Evolutionary conservation across 768 basidiomycete species (phyloP).

Genomic region (Suillus decipiens): DNA sequence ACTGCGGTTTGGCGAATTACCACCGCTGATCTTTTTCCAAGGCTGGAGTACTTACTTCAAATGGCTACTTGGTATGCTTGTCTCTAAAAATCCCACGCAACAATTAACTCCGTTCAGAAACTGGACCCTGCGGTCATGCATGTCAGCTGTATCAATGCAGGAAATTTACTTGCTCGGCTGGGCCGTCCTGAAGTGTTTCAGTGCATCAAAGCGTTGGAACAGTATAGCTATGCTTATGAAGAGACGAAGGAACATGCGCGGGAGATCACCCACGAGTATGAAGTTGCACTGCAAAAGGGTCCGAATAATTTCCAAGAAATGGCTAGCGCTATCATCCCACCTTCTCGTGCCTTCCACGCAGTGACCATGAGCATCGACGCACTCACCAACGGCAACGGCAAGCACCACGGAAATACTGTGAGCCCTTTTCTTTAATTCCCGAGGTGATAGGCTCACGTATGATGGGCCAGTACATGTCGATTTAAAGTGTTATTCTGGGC

Average conservation of each 20-base stretch:
- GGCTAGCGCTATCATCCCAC: slow-evolving; percentile 31
- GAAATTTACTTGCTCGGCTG: slow-evolving; percentile 76
- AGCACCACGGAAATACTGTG: slow-evolving; percentile 25
- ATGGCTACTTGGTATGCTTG: slow-evolving; percentile 76
- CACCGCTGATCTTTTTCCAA: slow-evolving; percentile 26
- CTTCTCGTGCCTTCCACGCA: slow-evolving; percentile 18
- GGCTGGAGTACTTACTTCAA: slow-evolving; percentile 82
- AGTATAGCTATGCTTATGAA: slow-evolving; percentile 88
- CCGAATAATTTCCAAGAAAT: slow-evolving; percentile 42
- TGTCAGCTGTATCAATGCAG: slow-evolving; percentile 82
- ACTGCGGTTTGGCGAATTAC: slow-evolving; percentile 8
- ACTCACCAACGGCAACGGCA: slow-evolving; percentile 21
- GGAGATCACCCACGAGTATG: slow-evolving; percentile 58
- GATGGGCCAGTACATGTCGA: slow-evolving; percentile 26
- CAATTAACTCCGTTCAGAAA: slow-evolving; percentile 42
- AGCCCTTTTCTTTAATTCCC: slow-evolving; percentile 5
- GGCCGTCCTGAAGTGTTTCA: slow-evolving; percentile 81
- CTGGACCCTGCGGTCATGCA: slow-evolving; percentile 90
- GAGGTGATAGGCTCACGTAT: not conserved
- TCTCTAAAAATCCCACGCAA: slow-evolving; percentile 18
- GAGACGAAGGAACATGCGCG: slow-evolving; percentile 79
- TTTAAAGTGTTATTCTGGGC: slow-evolving; percentile 20
- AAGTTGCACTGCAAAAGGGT: slow-evolving; percentile 40
- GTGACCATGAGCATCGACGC: slow-evolving; percentile 18
- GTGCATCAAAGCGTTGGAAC: slow-evolving; percentile 83